phyloP scores from a whole-genome alignment of 495 filamentous ascomycete genomes.

The Daldinia grandis region DNA sequence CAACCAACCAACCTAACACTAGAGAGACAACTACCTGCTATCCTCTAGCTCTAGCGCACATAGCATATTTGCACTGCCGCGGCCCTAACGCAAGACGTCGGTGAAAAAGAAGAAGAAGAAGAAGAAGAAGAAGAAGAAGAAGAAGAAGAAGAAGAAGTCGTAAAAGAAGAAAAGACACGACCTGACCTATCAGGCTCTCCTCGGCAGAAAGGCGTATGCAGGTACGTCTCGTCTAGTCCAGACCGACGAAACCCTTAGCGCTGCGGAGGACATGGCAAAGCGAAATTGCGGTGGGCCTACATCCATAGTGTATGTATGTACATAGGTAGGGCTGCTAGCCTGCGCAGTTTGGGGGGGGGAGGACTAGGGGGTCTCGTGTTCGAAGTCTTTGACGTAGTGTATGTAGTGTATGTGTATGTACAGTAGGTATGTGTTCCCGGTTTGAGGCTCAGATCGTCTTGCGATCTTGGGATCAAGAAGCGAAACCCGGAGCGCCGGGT shows the following conservation, averaged over 20 bases:
- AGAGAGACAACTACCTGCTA: too few relatives aligned
- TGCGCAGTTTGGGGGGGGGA: not conserved
- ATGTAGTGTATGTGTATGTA: not conserved
- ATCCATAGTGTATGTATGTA: too few relatives aligned
- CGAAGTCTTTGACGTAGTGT: constrained; percentile 1
- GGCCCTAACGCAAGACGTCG: too few relatives aligned
- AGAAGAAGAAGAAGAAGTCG: not conserved
- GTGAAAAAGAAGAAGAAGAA: not conserved
- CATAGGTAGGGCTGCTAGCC: constrained; percentile 22
- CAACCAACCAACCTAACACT: too few relatives aligned
- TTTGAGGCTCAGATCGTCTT: constrained; percentile 11
- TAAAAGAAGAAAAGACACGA: not conserved
- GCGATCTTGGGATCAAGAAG: constrained; percentile 11
- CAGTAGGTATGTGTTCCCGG: not conserved
- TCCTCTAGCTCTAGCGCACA: too few relatives aligned
- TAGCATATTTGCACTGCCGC: too few relatives aligned
- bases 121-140: not conserved
- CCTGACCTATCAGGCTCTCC: too few relatives aligned
- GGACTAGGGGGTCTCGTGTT: constrained; percentile 12
- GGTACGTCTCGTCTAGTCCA: constrained; percentile 7
- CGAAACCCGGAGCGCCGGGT: constrained; percentile 2
- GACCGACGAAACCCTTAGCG: constrained; percentile 21
- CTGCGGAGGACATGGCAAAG: constrained; percentile 20
- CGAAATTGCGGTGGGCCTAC: constrained; percentile 36
- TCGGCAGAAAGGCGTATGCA: not conserved